A percentile compares a stretch with the other conserved stretches of the same genome.
phyloP scores from a whole-genome alignment of 129 eudicot genomes.

The Ambrosia artemisiifolia region DNA sequence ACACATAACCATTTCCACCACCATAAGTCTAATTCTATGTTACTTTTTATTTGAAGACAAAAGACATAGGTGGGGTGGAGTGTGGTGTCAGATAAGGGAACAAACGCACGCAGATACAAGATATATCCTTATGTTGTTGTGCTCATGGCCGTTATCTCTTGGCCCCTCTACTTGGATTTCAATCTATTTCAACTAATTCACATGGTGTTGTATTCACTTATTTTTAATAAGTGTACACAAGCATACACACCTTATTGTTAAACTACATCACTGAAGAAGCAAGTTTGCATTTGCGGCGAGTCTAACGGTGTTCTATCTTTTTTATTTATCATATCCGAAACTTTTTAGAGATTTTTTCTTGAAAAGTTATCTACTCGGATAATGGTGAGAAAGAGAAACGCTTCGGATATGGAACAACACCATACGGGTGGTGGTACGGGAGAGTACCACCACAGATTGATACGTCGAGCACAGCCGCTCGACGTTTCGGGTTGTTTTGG shows the following conservation, averaged over 20 bases:
- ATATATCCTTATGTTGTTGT: constrained; percentile 9
- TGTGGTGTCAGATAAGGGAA: neutral
- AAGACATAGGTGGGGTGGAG: constrained; percentile 19
- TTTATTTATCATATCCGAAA: no score
- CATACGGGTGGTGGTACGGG: neutral
- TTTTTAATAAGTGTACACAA: neutral
- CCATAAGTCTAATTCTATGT: neutral
- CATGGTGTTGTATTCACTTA: neutral
- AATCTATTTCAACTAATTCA: neutral
- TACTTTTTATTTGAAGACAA: neutral
- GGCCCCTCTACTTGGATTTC: constrained; percentile 12
- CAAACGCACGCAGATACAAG: constrained; percentile 19
- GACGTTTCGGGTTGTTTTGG: constrained; percentile 13
- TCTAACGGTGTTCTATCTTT: no score
- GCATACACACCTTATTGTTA: neutral
- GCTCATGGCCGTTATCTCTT: constrained; percentile 18
- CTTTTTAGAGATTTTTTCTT: no score
- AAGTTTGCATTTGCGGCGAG: no score
- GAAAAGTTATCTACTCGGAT: no score
- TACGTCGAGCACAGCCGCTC: constrained; percentile 17
- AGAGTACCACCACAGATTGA: constrained; percentile 13
- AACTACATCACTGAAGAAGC: neutral
- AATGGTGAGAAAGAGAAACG: constrained; percentile 75
- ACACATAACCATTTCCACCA: neutral
- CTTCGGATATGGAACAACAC: constrained; percentile 67